A percentile compares a stretch with the other conserved stretches of the same genome.
phyloP scores from a whole-genome alignment of 805 yeast species.

The Kodamaea kaohsiungensis region DNA sequence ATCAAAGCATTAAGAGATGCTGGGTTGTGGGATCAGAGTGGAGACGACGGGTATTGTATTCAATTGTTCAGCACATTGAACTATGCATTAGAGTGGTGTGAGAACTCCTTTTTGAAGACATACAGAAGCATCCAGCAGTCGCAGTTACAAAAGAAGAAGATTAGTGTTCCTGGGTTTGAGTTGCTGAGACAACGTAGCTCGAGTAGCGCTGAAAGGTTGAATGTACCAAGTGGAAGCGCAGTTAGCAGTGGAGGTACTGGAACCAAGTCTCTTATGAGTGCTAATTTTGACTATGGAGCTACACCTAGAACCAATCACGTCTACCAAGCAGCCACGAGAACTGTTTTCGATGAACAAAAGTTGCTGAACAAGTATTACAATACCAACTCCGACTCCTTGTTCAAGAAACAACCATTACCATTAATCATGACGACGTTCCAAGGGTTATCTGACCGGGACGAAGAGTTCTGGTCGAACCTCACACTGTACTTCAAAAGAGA shows the following conservation, averaged over 20 bases:
- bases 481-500: constrained; percentile 55
- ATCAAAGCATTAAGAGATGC: constrained; percentile 78
- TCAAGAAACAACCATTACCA: constrained; percentile 58
- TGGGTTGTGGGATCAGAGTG: constrained; percentile 60
- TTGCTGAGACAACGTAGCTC: constrained; percentile 10
- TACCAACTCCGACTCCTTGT: constrained; percentile 36
- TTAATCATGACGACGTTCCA: constrained; percentile 64
- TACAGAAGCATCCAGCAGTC: constrained; percentile 42
- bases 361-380: constrained; percentile 50
- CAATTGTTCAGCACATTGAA: constrained; percentile 78
- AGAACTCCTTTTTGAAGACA: constrained; percentile 76
- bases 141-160: constrained; percentile 18
- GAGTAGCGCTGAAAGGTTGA: constrained; percentile 1
- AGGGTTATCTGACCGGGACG: constrained; percentile 51
- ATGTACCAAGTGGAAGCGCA: background rate
- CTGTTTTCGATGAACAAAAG: constrained; percentile 43
- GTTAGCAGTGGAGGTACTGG: constrained; percentile 8
- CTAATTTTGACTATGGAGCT: constrained; percentile 30
- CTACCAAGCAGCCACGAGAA: constrained; percentile 51
- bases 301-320: constrained; percentile 58
- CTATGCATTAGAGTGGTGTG: constrained; percentile 95
- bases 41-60: constrained; percentile 39
- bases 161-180: constrained; percentile 13
- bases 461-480: constrained; percentile 62
- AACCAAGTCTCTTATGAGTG: constrained; percentile 13